Percentiles rank a stretch among this genome's conserved stretches.
Conservation (phyloP, 129 eudicot genomes). For the Escallonia herrerae region DNA sequence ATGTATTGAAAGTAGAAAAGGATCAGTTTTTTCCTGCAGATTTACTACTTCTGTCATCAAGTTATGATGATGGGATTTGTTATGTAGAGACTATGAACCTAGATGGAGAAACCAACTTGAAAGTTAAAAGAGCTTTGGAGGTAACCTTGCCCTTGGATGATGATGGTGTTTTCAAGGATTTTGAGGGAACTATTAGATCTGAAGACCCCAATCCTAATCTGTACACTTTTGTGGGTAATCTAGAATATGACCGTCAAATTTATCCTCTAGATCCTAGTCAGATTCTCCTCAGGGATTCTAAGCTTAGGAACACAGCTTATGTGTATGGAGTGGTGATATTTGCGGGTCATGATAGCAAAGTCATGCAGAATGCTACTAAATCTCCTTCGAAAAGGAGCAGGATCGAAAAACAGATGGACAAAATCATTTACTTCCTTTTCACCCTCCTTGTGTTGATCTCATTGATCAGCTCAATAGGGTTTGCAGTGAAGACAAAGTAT, state of each 20-base stretch:
- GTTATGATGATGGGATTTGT: slow-evolving; percentile 98
- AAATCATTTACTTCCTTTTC: slow-evolving; percentile 82
- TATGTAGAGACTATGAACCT: slow-evolving; percentile 98
- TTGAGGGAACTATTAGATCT: slow-evolving; percentile 60
- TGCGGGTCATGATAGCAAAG: slow-evolving; percentile 92
- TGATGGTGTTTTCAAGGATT: slow-evolving; percentile 58
- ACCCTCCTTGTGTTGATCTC: slow-evolving; percentile 79
- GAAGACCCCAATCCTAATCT: slow-evolving; percentile 95
- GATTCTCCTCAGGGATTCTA: slow-evolving; percentile 88
- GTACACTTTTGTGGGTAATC: slow-evolving; percentile 84
- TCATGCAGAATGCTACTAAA: slow-evolving; percentile 90
- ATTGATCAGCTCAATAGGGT: slow-evolving; percentile 67
- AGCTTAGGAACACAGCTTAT: slow-evolving; percentile 80
- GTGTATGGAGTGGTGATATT: slow-evolving; percentile 87
- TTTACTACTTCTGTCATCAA: slow-evolving; percentile 76
- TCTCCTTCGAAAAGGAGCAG: slow-evolving; percentile 96
- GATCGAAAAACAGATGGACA: slow-evolving; percentile 92
- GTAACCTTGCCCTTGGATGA: slow-evolving; percentile 68
- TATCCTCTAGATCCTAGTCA: slow-evolving; percentile 88
- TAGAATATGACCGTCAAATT: slow-evolving; percentile 68
- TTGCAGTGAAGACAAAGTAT: slow-evolving; percentile 55
- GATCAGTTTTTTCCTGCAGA: slow-evolving; percentile 96
- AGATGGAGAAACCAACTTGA: slow-evolving; percentile 96
- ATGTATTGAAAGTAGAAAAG: slow-evolving; percentile 85
- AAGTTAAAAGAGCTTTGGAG: slow-evolving; percentile 85